phyloP scores from a whole-genome alignment of 495 filamentous ascomycete genomes.

The Arthonia radiata region DNA sequence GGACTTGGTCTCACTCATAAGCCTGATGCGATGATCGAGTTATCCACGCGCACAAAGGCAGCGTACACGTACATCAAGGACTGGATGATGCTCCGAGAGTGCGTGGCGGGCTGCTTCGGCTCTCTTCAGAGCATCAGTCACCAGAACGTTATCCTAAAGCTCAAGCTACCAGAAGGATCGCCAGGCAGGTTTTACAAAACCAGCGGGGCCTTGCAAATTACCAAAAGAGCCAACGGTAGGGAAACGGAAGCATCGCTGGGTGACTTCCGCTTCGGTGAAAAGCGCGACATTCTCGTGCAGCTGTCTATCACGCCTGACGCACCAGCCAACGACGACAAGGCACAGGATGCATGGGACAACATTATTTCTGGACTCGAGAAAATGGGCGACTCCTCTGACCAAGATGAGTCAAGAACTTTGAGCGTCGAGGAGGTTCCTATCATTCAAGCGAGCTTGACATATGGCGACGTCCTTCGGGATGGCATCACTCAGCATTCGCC shows the following conservation, averaged over 20 bases:
- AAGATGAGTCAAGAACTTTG: slow-evolving; percentile 57
- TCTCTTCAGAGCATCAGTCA: slow-evolving; percentile 92
- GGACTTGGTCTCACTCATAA: slow-evolving; percentile 93
- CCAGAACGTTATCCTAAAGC: slow-evolving; percentile 93
- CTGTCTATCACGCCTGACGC: slow-evolving; percentile 81
- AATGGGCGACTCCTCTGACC: slow-evolving; percentile 70
- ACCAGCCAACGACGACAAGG: slow-evolving; percentile 58
- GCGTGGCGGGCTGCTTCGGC: slow-evolving; percentile 81
- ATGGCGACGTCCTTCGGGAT: slow-evolving; percentile 83
- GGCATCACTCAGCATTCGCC: slow-evolving; percentile 70
- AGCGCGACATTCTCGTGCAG: slow-evolving; percentile 89
- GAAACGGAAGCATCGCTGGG: slow-evolving; percentile 86
- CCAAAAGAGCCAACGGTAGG: slow-evolving; percentile 87
- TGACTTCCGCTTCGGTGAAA: slow-evolving; percentile 89
- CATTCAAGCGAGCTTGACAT: slow-evolving; percentile 84
- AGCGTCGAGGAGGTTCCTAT: slow-evolving; percentile 91
- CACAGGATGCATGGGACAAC: slow-evolving; percentile 90
- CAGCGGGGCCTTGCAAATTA: slow-evolving; percentile 86
- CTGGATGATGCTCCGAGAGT: slow-evolving; percentile 99
- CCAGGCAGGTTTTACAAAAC: slow-evolving; percentile 98
- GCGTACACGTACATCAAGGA: slow-evolving; percentile 97
- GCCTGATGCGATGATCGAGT: slow-evolving; percentile 93
- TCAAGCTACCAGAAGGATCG: slow-evolving; percentile 83
- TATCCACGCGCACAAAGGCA: slow-evolving; percentile 87
- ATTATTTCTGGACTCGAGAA: slow-evolving; percentile 91